phyloP scores from a whole-genome alignment of 2,329 filamentous ascomycete species.

The Fusarium sp. region DNA sequence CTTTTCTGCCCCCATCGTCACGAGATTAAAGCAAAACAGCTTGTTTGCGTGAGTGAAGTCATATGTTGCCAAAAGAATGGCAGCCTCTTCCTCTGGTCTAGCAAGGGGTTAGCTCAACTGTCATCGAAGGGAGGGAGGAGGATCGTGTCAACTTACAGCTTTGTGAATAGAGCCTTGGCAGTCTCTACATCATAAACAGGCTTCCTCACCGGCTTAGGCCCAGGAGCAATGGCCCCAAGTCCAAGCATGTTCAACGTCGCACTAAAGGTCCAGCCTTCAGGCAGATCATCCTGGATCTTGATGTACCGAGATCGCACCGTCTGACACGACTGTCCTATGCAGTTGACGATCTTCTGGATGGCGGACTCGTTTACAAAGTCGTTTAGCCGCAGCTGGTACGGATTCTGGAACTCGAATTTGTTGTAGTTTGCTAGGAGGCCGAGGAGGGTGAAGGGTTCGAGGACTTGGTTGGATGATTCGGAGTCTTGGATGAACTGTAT shows the following conservation, averaged over 20 bases:
- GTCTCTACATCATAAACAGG: slow-evolving; percentile 75
- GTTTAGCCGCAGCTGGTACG: slow-evolving; percentile 87
- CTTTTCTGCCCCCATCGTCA: slow-evolving; percentile 68
- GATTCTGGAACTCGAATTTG: slow-evolving; percentile 98
- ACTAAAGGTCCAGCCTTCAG: slow-evolving; percentile 86
- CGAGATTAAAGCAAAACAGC: slow-evolving; percentile 86
- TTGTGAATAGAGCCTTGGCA: slow-evolving; percentile 79
- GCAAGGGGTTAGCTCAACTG: slow-evolving; percentile 9
- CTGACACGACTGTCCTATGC: slow-evolving; percentile 76
- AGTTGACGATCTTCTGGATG: slow-evolving; percentile 81
- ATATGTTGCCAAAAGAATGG: slow-evolving; percentile 84
- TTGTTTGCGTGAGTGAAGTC: slow-evolving; percentile 96
- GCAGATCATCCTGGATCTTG: slow-evolving; percentile 85
- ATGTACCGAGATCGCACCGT: slow-evolving; percentile 77
- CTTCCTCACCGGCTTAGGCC: slow-evolving; percentile 66
- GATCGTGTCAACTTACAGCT: slow-evolving; percentile 65
- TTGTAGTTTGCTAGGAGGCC: slow-evolving; percentile 96
- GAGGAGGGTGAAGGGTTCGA: slow-evolving; percentile 81
- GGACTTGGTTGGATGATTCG: slow-evolving; percentile 67
- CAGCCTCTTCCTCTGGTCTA: slow-evolving; percentile 80
- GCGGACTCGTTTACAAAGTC: slow-evolving; percentile 94
- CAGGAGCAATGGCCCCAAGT: slow-evolving; percentile 75
- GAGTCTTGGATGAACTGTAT: slow-evolving; percentile 80
- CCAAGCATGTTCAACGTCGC: slow-evolving; percentile 85
- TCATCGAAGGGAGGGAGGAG: not conserved